phyloP scores from a whole-genome alignment of 1,284 basidiomycete genomes.

The Cryptococcus sp. region DNA sequence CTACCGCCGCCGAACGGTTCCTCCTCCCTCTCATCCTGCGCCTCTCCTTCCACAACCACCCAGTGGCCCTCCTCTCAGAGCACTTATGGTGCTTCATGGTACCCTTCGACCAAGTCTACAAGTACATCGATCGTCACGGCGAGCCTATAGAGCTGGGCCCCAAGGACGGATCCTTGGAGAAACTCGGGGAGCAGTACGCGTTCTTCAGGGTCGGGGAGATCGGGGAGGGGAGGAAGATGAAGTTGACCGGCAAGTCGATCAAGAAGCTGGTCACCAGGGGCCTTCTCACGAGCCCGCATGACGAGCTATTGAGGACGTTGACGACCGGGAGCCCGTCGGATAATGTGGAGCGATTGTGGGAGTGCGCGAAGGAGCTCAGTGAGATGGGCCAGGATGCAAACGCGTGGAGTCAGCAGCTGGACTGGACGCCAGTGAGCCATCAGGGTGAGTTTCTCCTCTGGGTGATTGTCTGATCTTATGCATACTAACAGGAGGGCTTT shows the following conservation, averaged over 20 bases:
- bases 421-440: conserved; percentile 55
- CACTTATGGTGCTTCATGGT: conserved; percentile 50
- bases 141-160: conserved; percentile 26
- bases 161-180: conserved; percentile 22
- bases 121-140: conserved; percentile 32
- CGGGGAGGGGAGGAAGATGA: conserved; percentile 15
- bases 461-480: not conserved
- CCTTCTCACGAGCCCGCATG: conserved; percentile 28
- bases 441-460: conserved; percentile 1
- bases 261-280: conserved; percentile 22
- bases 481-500: not conserved
- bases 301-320: conserved; percentile 16
- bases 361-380: conserved; percentile 19
- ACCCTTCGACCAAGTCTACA: conserved; percentile 23
- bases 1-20: conserved; percentile 22
- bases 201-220: conserved; percentile 36
- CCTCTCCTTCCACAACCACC: conserved; percentile 42
- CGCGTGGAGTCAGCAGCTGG: conserved; percentile 63
- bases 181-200: conserved; percentile 20
- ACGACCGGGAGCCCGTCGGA: conserved; percentile 3
- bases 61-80: conserved; percentile 41
- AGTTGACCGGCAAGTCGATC: conserved; percentile 20
- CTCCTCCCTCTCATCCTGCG: conserved; percentile 47
- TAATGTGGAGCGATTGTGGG: conserved; percentile 12
- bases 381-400: conserved; percentile 11